Percentiles rank a stretch among this genome's conserved stretches.
These are phyloP conservation scores for Macrophomina pseudophaseolina DNA, from an alignment of 2,329 filamentous ascomycete species.

Conservation along the genomic window DNA sequence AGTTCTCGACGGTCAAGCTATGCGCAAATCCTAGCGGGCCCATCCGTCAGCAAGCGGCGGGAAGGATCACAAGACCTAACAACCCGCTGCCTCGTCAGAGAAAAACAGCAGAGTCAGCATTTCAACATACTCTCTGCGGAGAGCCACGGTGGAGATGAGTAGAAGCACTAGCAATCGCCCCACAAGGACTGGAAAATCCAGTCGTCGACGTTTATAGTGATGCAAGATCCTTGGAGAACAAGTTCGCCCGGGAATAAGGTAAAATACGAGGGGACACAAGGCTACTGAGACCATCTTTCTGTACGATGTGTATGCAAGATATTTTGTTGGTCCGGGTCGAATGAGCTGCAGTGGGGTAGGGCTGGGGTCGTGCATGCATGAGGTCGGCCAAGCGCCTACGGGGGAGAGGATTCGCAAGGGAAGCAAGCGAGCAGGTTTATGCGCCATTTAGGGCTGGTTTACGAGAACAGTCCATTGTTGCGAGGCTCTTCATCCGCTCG, in stretches of 20 bases:
- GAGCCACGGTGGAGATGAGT: too few species aligned
- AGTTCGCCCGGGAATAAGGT: too few species aligned
- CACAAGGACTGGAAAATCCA: too few species aligned
- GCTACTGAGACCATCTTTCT: too few species aligned
- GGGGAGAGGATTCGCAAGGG: neutral
- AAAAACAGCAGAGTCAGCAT: neutral
- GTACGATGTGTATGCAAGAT: too few species aligned
- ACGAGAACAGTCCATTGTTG: neutral
- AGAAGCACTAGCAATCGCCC: too few species aligned
- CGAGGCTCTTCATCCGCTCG: neutral
- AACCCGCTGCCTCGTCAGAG: neutral
- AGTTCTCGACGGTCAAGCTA: too few species aligned
- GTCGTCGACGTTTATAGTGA: neutral
- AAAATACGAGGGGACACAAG: too few species aligned
- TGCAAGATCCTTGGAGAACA: too few species aligned
- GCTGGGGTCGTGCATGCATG: neutral
- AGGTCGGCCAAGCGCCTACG: neutral
- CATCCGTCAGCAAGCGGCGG: neutral
- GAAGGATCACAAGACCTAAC: conserved; percentile 4
- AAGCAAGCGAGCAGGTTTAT: neutral
- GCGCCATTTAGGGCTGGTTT: too few species aligned
- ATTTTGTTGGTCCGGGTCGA: neutral
- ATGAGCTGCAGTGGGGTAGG: neutral
- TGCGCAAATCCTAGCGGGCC: neutral
- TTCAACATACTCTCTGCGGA: too few species aligned